Percentiles rank a stretch among this genome's conserved stretches.
phyloP scores from a whole-genome alignment of 2,329 filamentous ascomycete genomes.

The Helotiales sp. region DNA sequence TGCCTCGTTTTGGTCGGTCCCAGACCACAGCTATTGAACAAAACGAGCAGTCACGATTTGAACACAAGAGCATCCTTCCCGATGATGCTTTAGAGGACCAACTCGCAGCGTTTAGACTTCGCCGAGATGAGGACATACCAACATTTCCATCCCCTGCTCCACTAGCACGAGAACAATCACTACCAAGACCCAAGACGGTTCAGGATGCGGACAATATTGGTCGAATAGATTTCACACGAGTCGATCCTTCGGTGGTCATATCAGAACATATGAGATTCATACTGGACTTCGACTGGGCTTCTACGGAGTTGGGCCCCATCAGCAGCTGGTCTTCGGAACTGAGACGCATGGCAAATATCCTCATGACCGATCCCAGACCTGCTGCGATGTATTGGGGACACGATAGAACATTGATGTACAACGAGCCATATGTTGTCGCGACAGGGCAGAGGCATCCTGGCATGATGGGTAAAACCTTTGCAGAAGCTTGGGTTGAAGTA shows the following conservation, averaged over 20 bases:
- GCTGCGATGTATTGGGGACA: constrained; percentile 39
- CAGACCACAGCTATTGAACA: constrained; percentile 8
- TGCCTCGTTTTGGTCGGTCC: neutral
- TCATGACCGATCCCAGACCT: constrained; percentile 39
- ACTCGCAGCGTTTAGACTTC: constrained; percentile 14
- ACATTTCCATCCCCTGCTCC: constrained; percentile 5
- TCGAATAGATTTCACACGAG: constrained; percentile 27
- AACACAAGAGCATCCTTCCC: neutral
- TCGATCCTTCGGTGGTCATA: constrained; percentile 13
- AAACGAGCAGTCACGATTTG: neutral
- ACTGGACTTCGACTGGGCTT: constrained; percentile 42
- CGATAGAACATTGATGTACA: constrained; percentile 37
- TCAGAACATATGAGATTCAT: constrained; percentile 30
- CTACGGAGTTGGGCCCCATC: constrained; percentile 43
- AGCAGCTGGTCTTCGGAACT: constrained; percentile 41
- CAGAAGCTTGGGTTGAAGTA: constrained; percentile 41
- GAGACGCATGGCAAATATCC: constrained; percentile 38
- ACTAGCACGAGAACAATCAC: neutral
- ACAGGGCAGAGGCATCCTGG: constrained; percentile 37
- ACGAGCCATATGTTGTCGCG: constrained; percentile 36
- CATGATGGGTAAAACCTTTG: constrained; percentile 39
- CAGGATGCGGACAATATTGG: constrained; percentile 6
- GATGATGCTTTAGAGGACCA: constrained; percentile 13
- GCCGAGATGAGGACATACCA: constrained; percentile 7
- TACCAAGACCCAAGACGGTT: neutral